Base-by-base conservation (phyloP, 352 stramenopile genomes). In the Thraustochytrium sp. region DNA sequence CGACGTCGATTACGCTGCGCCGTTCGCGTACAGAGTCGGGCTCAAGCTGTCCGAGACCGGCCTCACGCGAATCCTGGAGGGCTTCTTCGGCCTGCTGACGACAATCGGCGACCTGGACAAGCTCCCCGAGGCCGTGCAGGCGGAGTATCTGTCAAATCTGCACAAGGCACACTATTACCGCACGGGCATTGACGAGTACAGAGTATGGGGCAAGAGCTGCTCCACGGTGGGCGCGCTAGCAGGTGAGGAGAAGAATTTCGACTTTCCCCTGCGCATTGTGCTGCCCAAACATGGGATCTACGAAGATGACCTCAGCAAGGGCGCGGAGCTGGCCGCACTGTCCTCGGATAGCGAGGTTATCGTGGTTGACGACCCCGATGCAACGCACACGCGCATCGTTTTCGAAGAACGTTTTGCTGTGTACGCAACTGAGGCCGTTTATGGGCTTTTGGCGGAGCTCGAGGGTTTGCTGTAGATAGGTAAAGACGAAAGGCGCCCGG, bases 261-360 rank as follows among this genome's bases (percentile, higher is more conserved):
- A 53, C 63, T 36, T 75, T 9, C 63, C 63, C 29, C 23, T 54
- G 16, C 26, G n/a, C 36, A 40, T 75, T 26, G 26, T 75, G 5
- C n/a, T 56, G 21, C 63, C 63, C 4, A 5, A 8, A 13, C 9
- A 75, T 16, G 63, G 63, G 21, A 75, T 75, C 37, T 34, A 75
- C 31, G 9, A 31, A 23, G 37, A 56, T 1, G 18, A 75, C 40
- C 37, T 53, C 40, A 16, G n/a, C 5, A 23, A 29, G 18, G 63
- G n/a, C 63, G 46, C n/a, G n/a, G 63, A 75, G 63, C 59, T 75
- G 26, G 63, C 29, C 31, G 63, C 59, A 8, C 46, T 75, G 36
- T 75, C 63, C 18, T 16, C 63, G 5, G 40, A 75, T 18, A 31
- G 51, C 21, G 16, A 59, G 26, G 51, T 59, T 16, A 73, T 73